A percentile compares a stretch with the other conserved stretches of the same genome.
These are phyloP conservation scores for Amaranthus tricolor DNA, from an alignment of 179 eudicot species.

Conservation along the genomic window DNA sequence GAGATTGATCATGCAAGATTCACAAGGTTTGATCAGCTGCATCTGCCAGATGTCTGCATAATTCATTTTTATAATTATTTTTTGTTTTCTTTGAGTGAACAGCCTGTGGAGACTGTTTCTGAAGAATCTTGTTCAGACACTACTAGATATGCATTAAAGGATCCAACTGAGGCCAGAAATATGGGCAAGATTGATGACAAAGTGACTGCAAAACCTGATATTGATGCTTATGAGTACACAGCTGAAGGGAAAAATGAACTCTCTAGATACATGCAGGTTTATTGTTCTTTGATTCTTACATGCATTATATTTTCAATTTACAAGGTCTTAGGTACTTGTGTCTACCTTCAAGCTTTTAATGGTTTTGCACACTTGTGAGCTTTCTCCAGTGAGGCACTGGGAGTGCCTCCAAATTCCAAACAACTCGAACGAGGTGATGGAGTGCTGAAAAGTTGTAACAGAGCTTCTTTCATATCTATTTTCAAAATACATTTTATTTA, in stretches of 20 bases:
- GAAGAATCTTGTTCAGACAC: constrained; percentile 32
- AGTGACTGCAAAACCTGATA: constrained; percentile 14
- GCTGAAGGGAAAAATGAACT: constrained; percentile 13
- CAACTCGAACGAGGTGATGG: no score
- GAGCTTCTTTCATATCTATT: no score
- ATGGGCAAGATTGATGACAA: constrained; percentile 14
- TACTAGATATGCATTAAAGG: constrained; percentile 17
- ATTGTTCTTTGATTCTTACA: constrained; percentile 3
- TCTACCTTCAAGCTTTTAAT: background rate
- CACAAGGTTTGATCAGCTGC: background rate
- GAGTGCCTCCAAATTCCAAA: no score
- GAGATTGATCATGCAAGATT: background rate
- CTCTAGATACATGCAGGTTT: constrained; percentile 25
- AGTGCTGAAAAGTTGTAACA: no score
- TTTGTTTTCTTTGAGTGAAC: constrained; percentile 13
- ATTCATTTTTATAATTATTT: constrained; percentile 6
- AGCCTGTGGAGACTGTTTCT: constrained; percentile 27
- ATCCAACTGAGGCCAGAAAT: constrained; percentile 8
- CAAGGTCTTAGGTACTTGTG: background rate
- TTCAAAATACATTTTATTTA: no score
- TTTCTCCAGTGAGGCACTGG: no score
- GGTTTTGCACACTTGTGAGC: background rate
- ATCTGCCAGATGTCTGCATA: background rate
- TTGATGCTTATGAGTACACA: constrained; percentile 15
- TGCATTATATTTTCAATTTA: constrained; percentile 9